Base-by-base conservation (phyloP, 495 filamentous ascomycete genomes). In the Hyaloscypha variabilis region DNA sequence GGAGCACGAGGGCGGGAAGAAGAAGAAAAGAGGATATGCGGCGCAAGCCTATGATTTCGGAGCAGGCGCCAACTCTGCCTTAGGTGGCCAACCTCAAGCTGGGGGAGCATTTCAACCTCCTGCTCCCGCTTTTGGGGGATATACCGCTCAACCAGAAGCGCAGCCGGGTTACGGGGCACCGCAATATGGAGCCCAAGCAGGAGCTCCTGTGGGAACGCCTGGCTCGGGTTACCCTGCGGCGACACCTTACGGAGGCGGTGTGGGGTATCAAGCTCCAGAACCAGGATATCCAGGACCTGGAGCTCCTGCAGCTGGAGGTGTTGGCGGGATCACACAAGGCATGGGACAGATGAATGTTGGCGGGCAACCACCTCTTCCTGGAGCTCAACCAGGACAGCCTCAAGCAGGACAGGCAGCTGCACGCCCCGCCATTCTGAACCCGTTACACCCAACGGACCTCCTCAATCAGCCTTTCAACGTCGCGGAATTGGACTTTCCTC, bases 11-110 rank as follows among this genome's bases (percentile, higher is more conserved):
- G 78, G 83, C 65, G 76, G 86, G 70, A 82, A 87, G 81, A 81
- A 89, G 76, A 97, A 93, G 83, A 96, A 97, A 83, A 83, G 93
- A 76, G 87, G 89, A 50, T 99, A 99, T 81, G 95, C 96, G 26
- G 92, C 91, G 28, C 90, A 93, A 74, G 94, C 94, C 6, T 99
- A 94, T 75, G 96, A 97, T 13, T 93, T 98, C 72, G 94, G 90
- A 34, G 85, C 85, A 31, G 95, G 95, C 69, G 91, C 90, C 71
- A 99, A 99, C 86, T 88, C 91, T 59, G 90, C 79, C 19, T 73
- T 87, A 51, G 85, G 84, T 66, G 85, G 82, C 56, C 87, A 89
- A 72, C 74, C 74, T 53, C 76, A 78, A 28, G 83, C 75, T 2
- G 83, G 83, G 55, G 83, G 78, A 63, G 34, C 53, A 56, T 70